These are phyloP conservation scores for Pigoraptor vietnamica DNA, from an alignment of 78 protist genomes.

Conservation along the genomic window DNA sequence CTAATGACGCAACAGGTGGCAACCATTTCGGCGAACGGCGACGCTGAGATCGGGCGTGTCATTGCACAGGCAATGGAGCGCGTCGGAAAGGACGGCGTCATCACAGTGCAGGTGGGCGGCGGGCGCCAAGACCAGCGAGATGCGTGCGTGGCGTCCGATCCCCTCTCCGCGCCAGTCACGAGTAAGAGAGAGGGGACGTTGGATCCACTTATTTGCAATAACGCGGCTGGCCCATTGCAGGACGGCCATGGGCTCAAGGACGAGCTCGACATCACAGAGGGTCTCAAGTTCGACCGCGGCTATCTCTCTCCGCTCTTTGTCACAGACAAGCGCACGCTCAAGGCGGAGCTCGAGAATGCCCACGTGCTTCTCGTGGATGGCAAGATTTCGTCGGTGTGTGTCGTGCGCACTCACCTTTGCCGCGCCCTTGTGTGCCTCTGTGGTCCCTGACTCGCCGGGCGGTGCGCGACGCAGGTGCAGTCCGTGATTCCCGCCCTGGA, in stretches of 20 bases:
- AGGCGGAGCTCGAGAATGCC: neutral
- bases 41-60: conserved; percentile 83
- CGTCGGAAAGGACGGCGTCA: conserved; percentile 96
- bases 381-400: conserved; percentile 35
- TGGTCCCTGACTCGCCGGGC: neutral
- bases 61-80: conserved; percentile 92
- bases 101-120: conserved; percentile 93
- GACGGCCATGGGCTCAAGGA: conserved; percentile 32
- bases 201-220: neutral
- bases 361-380: conserved; percentile 27
- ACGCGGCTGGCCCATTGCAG: conserved; percentile 5
- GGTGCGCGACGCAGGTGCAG: conserved; percentile 25
- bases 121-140: conserved; percentile 85
- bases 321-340: conserved; percentile 79
- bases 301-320: conserved; percentile 87
- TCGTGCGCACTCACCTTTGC: neutral
- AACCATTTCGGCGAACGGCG: conserved; percentile 97
- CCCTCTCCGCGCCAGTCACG: too few species aligned
- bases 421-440: neutral
- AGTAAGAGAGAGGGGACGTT: too few species aligned
- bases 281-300: conserved; percentile 94
- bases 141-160: too few species aligned
- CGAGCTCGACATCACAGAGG: conserved; percentile 85
- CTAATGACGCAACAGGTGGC: too few species aligned
- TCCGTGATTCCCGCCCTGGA: conserved; percentile 75